A percentile compares a stretch with the other conserved stretches of the same genome.
Evolutionary conservation across 2,329 filamentous ascomycete genomes (phyloP).

Genomic region (Cordyceps javanica): DNA sequence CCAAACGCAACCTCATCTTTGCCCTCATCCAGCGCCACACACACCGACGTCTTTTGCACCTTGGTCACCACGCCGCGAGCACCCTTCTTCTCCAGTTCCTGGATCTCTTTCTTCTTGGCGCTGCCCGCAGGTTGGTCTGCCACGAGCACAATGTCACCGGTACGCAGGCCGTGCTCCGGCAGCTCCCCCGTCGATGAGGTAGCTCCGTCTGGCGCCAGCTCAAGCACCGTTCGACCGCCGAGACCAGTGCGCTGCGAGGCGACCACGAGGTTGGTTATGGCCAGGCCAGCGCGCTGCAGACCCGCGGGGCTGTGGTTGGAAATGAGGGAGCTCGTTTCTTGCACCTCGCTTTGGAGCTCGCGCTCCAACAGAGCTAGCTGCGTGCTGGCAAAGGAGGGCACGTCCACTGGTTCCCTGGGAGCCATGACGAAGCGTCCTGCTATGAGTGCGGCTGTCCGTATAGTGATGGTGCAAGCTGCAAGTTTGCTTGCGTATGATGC

Average conservation of each 20-base stretch:
- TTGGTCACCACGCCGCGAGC: conserved; percentile 64
- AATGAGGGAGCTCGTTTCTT: conserved; percentile 62
- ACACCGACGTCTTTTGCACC: conserved; percentile 51
- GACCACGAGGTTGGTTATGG: conserved; percentile 69
- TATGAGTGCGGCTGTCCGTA: conserved; percentile 1
- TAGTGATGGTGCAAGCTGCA: neutral
- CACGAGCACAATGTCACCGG: conserved; percentile 72
- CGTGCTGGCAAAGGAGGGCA: conserved; percentile 61
- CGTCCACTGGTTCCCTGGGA: conserved; percentile 43
- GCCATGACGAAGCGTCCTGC: conserved; percentile 26
- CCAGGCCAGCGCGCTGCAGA: conserved; percentile 71
- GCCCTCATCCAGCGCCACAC: conserved; percentile 65
- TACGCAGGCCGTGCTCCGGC: conserved; percentile 68
- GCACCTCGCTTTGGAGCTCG: conserved; percentile 67
- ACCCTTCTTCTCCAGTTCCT: conserved; percentile 62
- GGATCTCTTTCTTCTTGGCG: conserved; percentile 66
- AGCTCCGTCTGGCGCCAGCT: conserved; percentile 69
- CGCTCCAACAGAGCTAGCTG: conserved; percentile 65
- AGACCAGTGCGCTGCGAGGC: conserved; percentile 77
- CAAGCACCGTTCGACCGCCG: conserved; percentile 83
- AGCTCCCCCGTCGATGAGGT: conserved; percentile 49
- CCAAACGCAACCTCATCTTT: conserved; percentile 39
- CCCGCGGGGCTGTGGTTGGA: conserved; percentile 60
- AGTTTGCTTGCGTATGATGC: neutral
- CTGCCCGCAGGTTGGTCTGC: conserved; percentile 67